Base-by-base conservation (phyloP, 2,329 filamentous ascomycete species). In the Corynespora cassiicola region DNA sequence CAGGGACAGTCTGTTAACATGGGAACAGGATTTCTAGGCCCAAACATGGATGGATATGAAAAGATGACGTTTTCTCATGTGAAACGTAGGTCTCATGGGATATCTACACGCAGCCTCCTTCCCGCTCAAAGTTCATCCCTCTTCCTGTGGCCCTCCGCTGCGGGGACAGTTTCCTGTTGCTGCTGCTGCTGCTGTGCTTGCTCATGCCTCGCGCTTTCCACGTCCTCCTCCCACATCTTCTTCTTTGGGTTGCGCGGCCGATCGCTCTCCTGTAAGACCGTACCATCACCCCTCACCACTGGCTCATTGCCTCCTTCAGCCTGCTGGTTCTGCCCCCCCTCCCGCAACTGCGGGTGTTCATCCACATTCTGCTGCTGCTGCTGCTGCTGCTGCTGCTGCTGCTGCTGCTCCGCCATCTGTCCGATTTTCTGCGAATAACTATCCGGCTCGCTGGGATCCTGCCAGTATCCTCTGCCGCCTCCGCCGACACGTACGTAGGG, bases 141-240 rank as follows among this genome's bases (percentile, higher is more conserved):
- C 39, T 50, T 51, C 29, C 40, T 42, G 7, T 36, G 20, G 11
- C 17, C 30, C 6, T 26, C 19, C 16, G 27, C 20, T 32, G 21
- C 25, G 21, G 20, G 42, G 14, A 27, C 40, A 34, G 14, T 19
- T 27, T 29, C 35, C 22, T 31, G 23, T 26, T 43, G 43, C 22
- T 50, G 42, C 22, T 54, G 44, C 35, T 48, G 24, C 19, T 45
- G 18, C 38, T 59, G 52, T 26, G 45, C 47, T 31, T 56, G 45
- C 36, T 64, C 61, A 43, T 50, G 42, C 46, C 61, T 67, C 32
- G 37, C 50, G 17, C 48, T 57, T 48, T 70, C 65, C 8, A 62
- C 59, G 40, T 56, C 34, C 40, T 79, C 79, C 49, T 84, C 80
- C 72, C 80, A 82, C 68, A 78, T 77, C 67, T 80, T 77, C 70